Base-by-base conservation (phyloP, 176 grass and related monocot genomes). In the Dactylis glomerata region DNA sequence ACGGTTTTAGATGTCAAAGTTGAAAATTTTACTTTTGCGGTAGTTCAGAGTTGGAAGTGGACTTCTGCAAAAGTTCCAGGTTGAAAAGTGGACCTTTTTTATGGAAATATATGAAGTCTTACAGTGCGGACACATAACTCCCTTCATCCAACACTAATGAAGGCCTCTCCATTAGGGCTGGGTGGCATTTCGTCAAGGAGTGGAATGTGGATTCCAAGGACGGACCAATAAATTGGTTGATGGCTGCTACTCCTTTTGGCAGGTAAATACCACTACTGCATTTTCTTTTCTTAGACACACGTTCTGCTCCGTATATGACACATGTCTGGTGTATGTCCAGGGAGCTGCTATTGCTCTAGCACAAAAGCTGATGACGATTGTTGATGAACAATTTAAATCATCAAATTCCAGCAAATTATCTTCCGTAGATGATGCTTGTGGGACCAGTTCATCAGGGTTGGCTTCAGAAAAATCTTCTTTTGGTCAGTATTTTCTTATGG, bases 241-340 rank as follows among this genome's bases (percentile, higher is more conserved):
- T 52, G 96, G 96, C 87, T 98, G 96, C 93, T 98, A 98, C 79
- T 93, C 96, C 58, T 98, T 98, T 95, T 98, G 96, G 96, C 96
- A 95, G 89, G 96, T 92, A 94, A 93, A 61, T 33, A 64, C 45
- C 16, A 49, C 72, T 77, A 24, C 31, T 82, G 13, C 75, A 36
- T 84, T 86, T 67, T 1, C 42, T 58, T 91, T 62, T 58, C n/a
- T 83, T 83, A 52, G 16, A 62, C 4, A 54, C 44, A 77, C 76
- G n/a, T 42, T 66, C 37, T 57, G 36, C 6, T 83, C 44, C 10
- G 22, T 68, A 22, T 68, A 14, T 87, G 50, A 83, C 75, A 41
- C 14, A 83, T 37, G 17, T 75, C 26, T 66, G 16, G 20, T 42
- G 38, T 85, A 36, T 75, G 50, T 76, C 58, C 84, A 98, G 96